Percentiles rank a stretch among this genome's conserved stretches.
phyloP scores from a whole-genome alignment of 2,329 filamentous ascomycete species.

The Xylariaceae sp. region DNA sequence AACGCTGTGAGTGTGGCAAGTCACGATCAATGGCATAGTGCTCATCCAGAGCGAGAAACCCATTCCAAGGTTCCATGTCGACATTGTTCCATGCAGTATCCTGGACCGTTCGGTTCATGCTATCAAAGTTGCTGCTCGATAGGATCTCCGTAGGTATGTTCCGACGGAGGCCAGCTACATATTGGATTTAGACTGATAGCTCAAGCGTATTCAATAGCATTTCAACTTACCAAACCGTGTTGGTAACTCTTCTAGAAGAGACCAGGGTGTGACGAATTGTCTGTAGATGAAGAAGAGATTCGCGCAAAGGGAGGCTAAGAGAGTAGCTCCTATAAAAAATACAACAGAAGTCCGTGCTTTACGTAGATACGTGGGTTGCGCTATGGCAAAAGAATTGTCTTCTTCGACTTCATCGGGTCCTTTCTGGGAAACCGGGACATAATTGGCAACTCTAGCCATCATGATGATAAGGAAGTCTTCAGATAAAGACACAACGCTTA shows the following conservation, averaged over 20 bases:
- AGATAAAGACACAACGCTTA: no score
- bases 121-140: constrained; percentile 9
- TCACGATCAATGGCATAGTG: constrained; percentile 8
- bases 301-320: constrained; percentile 8
- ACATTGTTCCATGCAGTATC: constrained; percentile 12
- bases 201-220: no score
- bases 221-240: constrained; percentile 15
- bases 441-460: background rate
- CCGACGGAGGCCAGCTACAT: constrained; percentile 13
- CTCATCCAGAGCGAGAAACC: constrained; percentile 17
- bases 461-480: background rate
- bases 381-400: background rate
- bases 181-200: background rate
- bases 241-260: constrained; percentile 10
- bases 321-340: constrained; percentile 2
- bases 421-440: background rate
- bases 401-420: background rate
- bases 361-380: background rate
- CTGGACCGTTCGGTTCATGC: constrained; percentile 13
- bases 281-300: constrained; percentile 12
- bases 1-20: constrained; percentile 17
- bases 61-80: constrained; percentile 15
- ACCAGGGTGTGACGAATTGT: constrained; percentile 10
- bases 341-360: background rate
- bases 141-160: constrained; percentile 15